Percentiles rank a stretch among this genome's conserved stretches.
Evolutionary conservation across 192 early-diverging fungal species (phyloP).

Genomic region (Powellomyces hirtus): DNA sequence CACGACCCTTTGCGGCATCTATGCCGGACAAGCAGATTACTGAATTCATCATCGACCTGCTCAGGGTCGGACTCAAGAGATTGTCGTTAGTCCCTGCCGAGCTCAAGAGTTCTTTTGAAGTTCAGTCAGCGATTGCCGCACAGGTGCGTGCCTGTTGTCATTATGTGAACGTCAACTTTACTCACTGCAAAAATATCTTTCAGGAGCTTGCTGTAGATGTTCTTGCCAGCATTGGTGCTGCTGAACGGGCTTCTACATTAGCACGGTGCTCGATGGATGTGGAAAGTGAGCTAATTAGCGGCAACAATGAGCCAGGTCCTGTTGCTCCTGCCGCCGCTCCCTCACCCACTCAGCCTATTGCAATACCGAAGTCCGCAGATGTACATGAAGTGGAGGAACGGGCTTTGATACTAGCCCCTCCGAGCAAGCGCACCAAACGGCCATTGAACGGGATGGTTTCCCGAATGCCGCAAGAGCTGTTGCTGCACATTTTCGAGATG

Average conservation of each 20-base stretch:
- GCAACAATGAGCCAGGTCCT: background rate
- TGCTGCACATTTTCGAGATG: constrained; percentile 23
- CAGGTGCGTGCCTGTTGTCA: no score
- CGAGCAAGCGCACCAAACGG: background rate
- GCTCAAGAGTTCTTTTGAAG: constrained; percentile 12
- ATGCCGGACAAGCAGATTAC: constrained; percentile 31
- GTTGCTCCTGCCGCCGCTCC: background rate
- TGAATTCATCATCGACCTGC: constrained; percentile 23
- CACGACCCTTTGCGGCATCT: no score
- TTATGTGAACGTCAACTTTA: background rate
- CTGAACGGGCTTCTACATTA: background rate
- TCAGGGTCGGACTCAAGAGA: constrained; percentile 22
- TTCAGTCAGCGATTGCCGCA: constrained; percentile 24
- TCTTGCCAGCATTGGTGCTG: constrained; percentile 1
- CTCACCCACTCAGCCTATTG: no score
- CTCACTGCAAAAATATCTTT: background rate
- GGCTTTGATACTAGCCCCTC: background rate
- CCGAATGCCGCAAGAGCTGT: constrained; percentile 23
- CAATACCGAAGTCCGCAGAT: background rate
- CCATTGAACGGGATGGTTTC: background rate
- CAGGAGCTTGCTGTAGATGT: constrained; percentile 25
- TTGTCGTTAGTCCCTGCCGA: constrained; percentile 21
- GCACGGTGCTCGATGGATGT: background rate
- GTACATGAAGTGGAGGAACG: background rate
- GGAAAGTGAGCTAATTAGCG: background rate